Percentiles rank a stretch among this genome's conserved stretches.
Conservation (phyloP, 2,329 filamentous ascomycete genomes). For the Cadophora gregata region DNA sequence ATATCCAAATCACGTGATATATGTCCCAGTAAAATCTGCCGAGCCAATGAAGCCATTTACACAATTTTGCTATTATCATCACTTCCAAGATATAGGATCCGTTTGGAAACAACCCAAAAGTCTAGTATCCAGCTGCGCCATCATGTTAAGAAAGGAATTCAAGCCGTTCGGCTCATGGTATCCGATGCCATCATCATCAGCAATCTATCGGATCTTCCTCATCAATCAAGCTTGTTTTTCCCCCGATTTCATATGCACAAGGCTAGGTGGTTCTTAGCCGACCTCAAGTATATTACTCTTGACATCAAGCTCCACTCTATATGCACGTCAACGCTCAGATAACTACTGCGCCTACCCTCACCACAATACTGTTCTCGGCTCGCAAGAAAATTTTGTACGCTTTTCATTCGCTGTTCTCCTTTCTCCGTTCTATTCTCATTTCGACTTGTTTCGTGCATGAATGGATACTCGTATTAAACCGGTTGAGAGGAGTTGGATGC, state of each 20-base stretch:
- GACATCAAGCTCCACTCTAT: background rate
- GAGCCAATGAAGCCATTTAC: background rate
- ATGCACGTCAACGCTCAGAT: background rate
- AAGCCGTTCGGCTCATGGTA: background rate
- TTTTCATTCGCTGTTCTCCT: too few relatives aligned
- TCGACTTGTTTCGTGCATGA: background rate
- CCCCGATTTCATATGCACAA: slow-evolving; percentile 13
- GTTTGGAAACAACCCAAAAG: slow-evolving; percentile 8
- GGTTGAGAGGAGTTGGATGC: background rate
- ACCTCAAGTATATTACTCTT: slow-evolving; percentile 9
- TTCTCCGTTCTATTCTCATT: slow-evolving; percentile 1
- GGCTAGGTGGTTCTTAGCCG: background rate
- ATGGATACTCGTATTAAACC: background rate
- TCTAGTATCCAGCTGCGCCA: background rate
- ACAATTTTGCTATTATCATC: background rate
- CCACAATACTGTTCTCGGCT: background rate
- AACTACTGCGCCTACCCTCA: background rate
- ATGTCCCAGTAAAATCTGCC: too few relatives aligned
- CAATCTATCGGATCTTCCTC: slow-evolving; percentile 2
- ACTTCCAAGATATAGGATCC: slow-evolving; percentile 2
- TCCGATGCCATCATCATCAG: slow-evolving; percentile 11
- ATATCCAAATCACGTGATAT: background rate
- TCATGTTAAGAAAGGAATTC: background rate
- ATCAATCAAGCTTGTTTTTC: slow-evolving; percentile 12
- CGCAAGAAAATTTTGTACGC: too few relatives aligned